Conservation (phyloP, 2,329 filamentous ascomycete genomes). For the Penicillium sp. region DNA sequence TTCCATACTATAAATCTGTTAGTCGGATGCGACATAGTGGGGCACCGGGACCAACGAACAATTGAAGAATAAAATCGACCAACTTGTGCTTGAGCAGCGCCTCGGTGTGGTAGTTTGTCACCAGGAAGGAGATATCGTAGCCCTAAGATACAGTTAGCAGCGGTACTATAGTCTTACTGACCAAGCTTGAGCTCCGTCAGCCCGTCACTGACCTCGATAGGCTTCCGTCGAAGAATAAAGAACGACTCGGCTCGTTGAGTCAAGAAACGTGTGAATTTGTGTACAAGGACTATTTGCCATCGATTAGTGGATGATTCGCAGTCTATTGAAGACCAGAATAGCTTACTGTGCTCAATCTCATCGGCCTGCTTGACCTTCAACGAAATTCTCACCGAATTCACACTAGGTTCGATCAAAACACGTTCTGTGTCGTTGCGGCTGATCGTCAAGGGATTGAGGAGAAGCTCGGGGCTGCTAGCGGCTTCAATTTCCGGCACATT, state of each 20-base stretch:
- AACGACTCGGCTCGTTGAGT: conserved; percentile 95
- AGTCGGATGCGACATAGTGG: not conserved
- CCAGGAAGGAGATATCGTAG: conserved; percentile 97
- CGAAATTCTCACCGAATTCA: conserved; percentile 95
- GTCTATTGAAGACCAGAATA: not conserved
- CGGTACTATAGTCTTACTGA: not conserved
- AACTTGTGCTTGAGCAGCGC: conserved; percentile 99
- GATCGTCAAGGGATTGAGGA: conserved; percentile 84
- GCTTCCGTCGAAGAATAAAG: conserved; percentile 91
- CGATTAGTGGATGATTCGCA: not conserved
- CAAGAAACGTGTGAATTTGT: conserved; percentile 96
- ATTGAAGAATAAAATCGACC: conserved; percentile 98
- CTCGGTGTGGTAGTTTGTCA: conserved; percentile 98
- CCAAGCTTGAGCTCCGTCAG: not conserved
- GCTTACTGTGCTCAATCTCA: conserved; percentile 72
- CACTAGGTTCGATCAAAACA: conserved; percentile 63
- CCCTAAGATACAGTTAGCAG: conserved; percentile 51
- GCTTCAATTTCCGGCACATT: conserved; percentile 98
- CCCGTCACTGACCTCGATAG: conserved; percentile 66
- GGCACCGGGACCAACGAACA: conserved; percentile 35
- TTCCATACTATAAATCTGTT: conserved; percentile 60
- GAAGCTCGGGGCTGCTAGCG: conserved; percentile 82
- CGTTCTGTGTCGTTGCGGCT: conserved; percentile 96
- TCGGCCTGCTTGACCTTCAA: conserved; percentile 99
- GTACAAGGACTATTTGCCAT: conserved; percentile 61